Base-by-base conservation (phyloP, 176 grass and related monocot species). In the Zizania latifolia region DNA sequence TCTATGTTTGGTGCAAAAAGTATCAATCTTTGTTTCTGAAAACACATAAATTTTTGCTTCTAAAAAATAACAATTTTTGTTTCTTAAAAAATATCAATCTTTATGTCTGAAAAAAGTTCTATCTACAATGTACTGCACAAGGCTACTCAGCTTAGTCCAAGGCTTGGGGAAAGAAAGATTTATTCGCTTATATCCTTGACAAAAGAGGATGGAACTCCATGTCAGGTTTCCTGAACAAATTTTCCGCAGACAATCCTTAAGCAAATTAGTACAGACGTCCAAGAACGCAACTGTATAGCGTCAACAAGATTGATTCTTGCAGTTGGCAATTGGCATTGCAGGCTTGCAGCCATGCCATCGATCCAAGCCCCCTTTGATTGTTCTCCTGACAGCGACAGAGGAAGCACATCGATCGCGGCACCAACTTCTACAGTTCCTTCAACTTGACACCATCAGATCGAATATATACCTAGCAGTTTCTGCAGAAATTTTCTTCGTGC, bases 331-430 rank as follows among this genome's bases (percentile, higher is more conserved):
- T n/a, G n/a, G n/a, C n/a, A n/a, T n/a, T n/a, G n/a, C n/a, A n/a
- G n/a, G 51, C 58, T n/a, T 9, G 50, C 16, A 17, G 68, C 59
- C 59, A 80, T n/a, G 29, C 33, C 58, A 60, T 28, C n/a, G 15
- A n/a, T n/a, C n/a, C n/a, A 35, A 39, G 48, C 37, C 19, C 2
- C 24, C 4, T 75, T 14, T 70, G 41, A 70, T 63, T 27, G 37
- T 62, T 70, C 34, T 30, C 46, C 5, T 60, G 76, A 56, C 5
- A 56, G 44, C 16, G 84, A 81, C 56, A 33, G 35, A 56, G 71
- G 84, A 53, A 53, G 77, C 62, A 57, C 33, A 51, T 69, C 21
- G 58, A 51, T 69, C 15, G 58, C 40, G 22, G 8, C n/a, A 16
- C 16, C 21, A 76, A 75, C 21, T n/a, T n/a, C n/a, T 14, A 60